Conservation (phyloP, 2,329 filamentous ascomycete species). For the Trichophyton benhamiae region DNA sequence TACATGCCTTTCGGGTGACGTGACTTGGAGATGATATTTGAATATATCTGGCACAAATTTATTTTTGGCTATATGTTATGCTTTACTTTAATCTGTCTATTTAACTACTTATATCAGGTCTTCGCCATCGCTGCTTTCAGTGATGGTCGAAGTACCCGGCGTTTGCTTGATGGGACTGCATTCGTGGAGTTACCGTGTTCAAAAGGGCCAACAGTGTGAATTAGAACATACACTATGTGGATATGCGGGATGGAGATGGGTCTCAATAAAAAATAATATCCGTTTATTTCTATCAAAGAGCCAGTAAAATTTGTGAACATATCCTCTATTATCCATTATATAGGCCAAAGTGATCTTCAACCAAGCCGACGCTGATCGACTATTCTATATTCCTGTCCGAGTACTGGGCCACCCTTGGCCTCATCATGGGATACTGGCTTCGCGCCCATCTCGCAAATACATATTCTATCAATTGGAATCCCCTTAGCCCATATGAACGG, state of each 20-base stretch:
- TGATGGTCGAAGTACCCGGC: neutral
- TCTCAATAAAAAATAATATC: neutral
- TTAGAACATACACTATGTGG: neutral
- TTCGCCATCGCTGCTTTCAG: neutral
- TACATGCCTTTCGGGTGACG: neutral
- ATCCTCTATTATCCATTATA: too few relatives aligned
- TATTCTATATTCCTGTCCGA: conserved; percentile 42
- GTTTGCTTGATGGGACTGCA: neutral
- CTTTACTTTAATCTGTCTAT: neutral
- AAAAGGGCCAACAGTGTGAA: neutral
- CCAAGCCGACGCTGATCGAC: conserved; percentile 30
- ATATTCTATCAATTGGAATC: conserved; percentile 55
- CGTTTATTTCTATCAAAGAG: neutral
- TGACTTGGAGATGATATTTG: neutral
- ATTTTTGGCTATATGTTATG: neutral
- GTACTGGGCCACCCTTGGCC: conserved; percentile 30
- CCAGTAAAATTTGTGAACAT: too few relatives aligned
- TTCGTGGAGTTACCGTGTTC: neutral
- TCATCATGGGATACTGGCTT: conserved; percentile 44
- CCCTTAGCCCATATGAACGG: conserved; percentile 57
- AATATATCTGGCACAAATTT: neutral
- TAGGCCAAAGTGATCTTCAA: too few relatives aligned
- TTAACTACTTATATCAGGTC: neutral
- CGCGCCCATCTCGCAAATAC: conserved; percentile 81
- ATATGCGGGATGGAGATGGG: neutral